A percentile compares a stretch with the other conserved stretches of the same genome.
Conservation (phyloP, 1,284 basidiomycete species). For the Apiotrichum mycotoxinovorans region DNA sequence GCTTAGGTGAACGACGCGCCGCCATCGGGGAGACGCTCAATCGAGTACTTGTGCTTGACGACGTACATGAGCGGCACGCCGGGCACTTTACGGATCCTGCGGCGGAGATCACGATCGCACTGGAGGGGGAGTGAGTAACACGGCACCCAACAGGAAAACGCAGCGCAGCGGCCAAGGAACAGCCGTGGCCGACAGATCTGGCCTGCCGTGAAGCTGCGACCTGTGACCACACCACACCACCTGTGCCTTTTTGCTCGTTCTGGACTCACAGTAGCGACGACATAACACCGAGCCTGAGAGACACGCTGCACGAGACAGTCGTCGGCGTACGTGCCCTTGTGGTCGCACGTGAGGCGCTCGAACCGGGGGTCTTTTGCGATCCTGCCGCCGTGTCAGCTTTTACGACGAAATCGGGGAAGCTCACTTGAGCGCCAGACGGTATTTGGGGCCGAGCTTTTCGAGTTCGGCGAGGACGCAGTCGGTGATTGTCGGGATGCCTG, state of each 20-base stretch:
- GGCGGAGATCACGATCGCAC: constrained; percentile 89
- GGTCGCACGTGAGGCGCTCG: constrained; percentile 85
- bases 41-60: constrained; percentile 80
- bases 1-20: constrained; percentile 27
- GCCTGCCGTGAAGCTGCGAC: too few species aligned
- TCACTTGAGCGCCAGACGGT: constrained; percentile 86
- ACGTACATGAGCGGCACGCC: constrained; percentile 97
- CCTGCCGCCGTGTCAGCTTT: constrained; percentile 51
- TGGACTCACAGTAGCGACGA: constrained; percentile 74
- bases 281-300: constrained; percentile 90
- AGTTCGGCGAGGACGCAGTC: constrained; percentile 98
- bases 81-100: constrained; percentile 87
- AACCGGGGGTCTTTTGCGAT: constrained; percentile 97
- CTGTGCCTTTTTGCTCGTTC: neutral
- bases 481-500: constrained; percentile 97
- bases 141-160: neutral
- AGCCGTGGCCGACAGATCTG: neutral
- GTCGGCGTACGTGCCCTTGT: constrained; percentile 95
- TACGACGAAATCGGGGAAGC: constrained; percentile 15
- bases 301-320: constrained; percentile 97
- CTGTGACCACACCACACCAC: neutral
- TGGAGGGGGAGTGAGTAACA: constrained; percentile 23
- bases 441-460: constrained; percentile 94
- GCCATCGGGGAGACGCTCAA: constrained; percentile 80
- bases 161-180: neutral